Evolutionary conservation across 2,329 filamentous ascomycete genomes (phyloP), one percentile per base, ranked within the genome.

Genomic region (Sclerotinia minor): DNA sequence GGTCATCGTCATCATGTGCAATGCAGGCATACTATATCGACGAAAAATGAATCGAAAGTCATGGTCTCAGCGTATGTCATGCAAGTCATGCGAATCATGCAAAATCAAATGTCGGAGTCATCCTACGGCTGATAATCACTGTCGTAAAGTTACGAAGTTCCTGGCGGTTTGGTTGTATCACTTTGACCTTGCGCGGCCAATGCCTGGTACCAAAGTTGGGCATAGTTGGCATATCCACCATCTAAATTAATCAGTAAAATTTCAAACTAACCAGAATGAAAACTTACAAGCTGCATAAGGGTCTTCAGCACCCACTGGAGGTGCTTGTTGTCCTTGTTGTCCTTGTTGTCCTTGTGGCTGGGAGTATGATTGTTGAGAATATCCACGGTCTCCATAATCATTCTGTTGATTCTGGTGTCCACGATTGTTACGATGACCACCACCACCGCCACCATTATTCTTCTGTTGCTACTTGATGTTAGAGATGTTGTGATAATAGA

Each of bases 161-260:
- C 79, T 38, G 79, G 79, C 67, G 79, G 79, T 69, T 79, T 80
- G 26, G 77, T 76, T 64, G 75, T 69, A 54, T 80, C 79, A 64
- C 76, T 76, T 69, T 76, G 71, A 60, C 76, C 70, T 65, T 77
- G 83, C 74, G 84, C 81, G 63, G 83, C 83, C 76, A 86, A 77
- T 59, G 90, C 90, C 76, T 91, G 88, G 80, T 92, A 94, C 91
- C 91, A 95, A 73, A 94, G 83, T 52, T 89, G 87, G 69, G 92
- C 80, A 77, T 94, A 95, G 73, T 89, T 89, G 74, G 93, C 85
- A 78, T 94, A 94, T 69, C 92, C 92, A 72, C 92, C 92, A 79
- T 94, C 87, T 89, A 52, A 59, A 55, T 58, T 49, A 44, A 65
- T 76, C 58, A 73, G 70, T 49, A 50, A 52, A 50, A 26, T n/a